Evolutionary conservation across 2,329 filamentous ascomycete species (phyloP).

Genomic region (Lachnellula cervina): DNA sequence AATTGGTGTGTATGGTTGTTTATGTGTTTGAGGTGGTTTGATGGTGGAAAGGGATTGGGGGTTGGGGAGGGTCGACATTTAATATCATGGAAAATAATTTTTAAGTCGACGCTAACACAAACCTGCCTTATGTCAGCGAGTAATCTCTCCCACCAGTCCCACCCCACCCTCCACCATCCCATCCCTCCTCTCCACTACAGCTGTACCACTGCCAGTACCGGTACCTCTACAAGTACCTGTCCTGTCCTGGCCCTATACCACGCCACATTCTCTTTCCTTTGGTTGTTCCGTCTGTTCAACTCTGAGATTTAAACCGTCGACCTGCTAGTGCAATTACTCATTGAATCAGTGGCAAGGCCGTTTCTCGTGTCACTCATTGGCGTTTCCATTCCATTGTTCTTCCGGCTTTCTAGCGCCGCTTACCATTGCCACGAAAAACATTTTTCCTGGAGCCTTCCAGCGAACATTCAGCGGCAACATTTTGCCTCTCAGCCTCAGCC

Average conservation of each 20-base stretch:
- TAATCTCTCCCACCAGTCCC: too few relatives aligned
- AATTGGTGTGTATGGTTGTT: conserved; percentile 11
- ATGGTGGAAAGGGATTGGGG: conserved; percentile 8
- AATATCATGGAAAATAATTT: conserved; percentile 10
- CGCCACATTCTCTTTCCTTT: too few relatives aligned
- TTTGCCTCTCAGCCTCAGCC: neutral
- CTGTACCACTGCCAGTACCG: too few relatives aligned
- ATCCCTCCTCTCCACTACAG: too few relatives aligned
- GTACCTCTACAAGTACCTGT: too few relatives aligned
- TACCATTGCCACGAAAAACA: neutral
- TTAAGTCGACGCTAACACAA: neutral
- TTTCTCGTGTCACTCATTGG: neutral
- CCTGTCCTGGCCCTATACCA: too few relatives aligned
- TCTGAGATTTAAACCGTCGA: too few relatives aligned
- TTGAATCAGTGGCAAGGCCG: too few relatives aligned
- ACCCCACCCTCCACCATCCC: too few relatives aligned
- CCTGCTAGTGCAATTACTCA: too few relatives aligned
- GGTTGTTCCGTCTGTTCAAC: too few relatives aligned
- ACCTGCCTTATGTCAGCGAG: neutral
- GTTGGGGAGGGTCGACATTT: neutral
- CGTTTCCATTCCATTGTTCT: neutral
- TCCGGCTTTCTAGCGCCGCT: neutral
- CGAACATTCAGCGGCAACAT: neutral
- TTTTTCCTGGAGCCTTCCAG: neutral
- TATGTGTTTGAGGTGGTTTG: conserved; percentile 19